Evolutionary conservation across 768 basidiomycete species (phyloP), one percentile per base, ranked within the genome.

Genomic region (Chalciporus chontae): DNA sequence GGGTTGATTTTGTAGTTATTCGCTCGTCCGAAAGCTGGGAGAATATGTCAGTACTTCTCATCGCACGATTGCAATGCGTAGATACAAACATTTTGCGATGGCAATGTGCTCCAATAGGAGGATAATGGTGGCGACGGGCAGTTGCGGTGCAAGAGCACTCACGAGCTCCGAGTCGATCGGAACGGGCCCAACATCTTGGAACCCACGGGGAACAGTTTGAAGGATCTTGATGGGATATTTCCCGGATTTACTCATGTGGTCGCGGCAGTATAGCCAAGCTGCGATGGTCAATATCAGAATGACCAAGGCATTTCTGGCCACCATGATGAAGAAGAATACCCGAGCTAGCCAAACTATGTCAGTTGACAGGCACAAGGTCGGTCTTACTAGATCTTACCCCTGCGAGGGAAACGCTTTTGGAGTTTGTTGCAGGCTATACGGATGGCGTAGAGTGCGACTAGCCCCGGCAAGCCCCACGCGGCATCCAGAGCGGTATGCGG

Each of bases 1-100:
- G 94, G 90, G 52, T 90, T 81, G 57, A 91, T 90, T 67, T 90
- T 95, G 76, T 99, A 99, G 18, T 85, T 84, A 65, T 98, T 98
- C 56, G 97, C 65, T 55, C 96, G 87, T 45, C 94, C 95, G 67
- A 97, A 97, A 2, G 93, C 88, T 92, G 58, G 5, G n/a, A 48
- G 24, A 13, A 29, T n/a, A 24, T 1, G 23, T 69, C 23, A 68
- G 48, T 14, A 45, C 4, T 3, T 27, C 40, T 15, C 17, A 38
- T 23, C 40, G 38, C 29, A 38, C 31, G n/a, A 36, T n/a, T 15
- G 15, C 7, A 37, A 23, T 3, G 29, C n/a, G 36, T 49, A 24
- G 7, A 11, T 15, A 69, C 80, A 62, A 65, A 87, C 90, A 90
- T 70, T 94, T 95, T n/a, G 90, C 82, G 57, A 99, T 99, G 26